Base-by-base conservation (phyloP, 345 rosid species). In the Punica granatum region DNA sequence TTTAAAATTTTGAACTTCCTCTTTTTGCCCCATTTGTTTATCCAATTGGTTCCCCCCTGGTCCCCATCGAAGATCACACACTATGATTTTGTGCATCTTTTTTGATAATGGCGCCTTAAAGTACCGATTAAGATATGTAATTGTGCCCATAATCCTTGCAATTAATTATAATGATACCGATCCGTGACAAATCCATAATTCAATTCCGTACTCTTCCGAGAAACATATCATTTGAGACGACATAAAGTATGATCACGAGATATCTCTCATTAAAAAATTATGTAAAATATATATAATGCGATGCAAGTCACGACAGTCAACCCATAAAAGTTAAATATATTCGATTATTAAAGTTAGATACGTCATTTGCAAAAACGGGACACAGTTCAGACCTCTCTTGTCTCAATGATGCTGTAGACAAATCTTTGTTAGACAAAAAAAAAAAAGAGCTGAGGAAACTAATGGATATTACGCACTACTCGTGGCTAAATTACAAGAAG, bases 21-120 rank as follows among this genome's bases (percentile, higher is more conserved):
- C 23, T 18, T 53, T 53, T 4, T 53, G 59, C 30, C 30, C 13
- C 30, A 25, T 25, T 53, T 25, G 31, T 23, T 53, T 53, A 23
- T 25, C 30, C 30, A 25, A 53, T 53, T 23, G 10, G 59, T 23
- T 53, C 59, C 30, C 59, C 59, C 14, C 59, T 53, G 59, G 59
- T 7, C 59, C 14, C 59, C 7, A 23, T 23, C 59, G 14, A 23
- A 23, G 30, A 25, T 53, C 31, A 53, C 59, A 8, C 3, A 23
- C 31, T 53, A 53, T 53, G 59, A 53, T 53, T 25, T 53, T 8
- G 59, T 53, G 59, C 59, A 53, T 53, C 59, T 53, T 18, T 53
- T 25, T 9, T 10, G 59, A 53, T 25, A n/a, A 53, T 11, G 1
- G 30, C 21, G 59, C 31, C 21, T 53, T 53, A 25, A 5, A 30